Percentiles rank a stretch among this genome's conserved stretches.
These are phyloP conservation scores for Gossypium lobatum DNA, from an alignment of 441 rosid species.

Conservation along the genomic window DNA sequence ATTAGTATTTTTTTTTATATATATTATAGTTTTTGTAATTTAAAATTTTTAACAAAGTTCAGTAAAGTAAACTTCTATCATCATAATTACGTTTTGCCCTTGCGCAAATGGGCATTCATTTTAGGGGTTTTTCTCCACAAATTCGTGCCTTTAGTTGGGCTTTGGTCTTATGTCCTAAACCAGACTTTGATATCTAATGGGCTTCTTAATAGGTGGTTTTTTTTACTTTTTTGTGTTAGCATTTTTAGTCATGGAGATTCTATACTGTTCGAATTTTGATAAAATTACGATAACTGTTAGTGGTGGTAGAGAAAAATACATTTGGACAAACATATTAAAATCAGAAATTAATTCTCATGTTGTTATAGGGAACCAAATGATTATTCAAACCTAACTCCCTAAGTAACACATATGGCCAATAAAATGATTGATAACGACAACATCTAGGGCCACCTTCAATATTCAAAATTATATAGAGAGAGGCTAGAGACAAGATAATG, in stretches of 20 bases:
- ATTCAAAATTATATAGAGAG: neutral
- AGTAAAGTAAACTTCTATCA: neutral
- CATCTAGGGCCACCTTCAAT: neutral
- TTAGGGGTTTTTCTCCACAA: too few species aligned
- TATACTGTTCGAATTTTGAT: too few species aligned
- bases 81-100: too few species aligned
- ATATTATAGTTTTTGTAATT: neutral
- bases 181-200: neutral
- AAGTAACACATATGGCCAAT: neutral
- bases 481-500: neutral
- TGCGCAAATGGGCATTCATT: neutral
- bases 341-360: neutral
- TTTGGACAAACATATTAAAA: neutral
- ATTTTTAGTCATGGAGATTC: too few species aligned
- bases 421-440: neutral
- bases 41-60: constrained; percentile 7
- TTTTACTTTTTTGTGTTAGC: too few species aligned
- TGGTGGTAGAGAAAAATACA: too few species aligned
- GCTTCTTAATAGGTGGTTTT: neutral
- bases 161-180: neutral
- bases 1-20: too few species aligned
- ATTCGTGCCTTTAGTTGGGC: neutral
- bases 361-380: neutral
- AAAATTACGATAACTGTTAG: too few species aligned
- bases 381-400: neutral